Percentiles rank a stretch among this genome's conserved stretches.
These are phyloP conservation scores for Citropsis articulata DNA, from an alignment of 345 rosid genomes.

Conservation along the genomic window DNA sequence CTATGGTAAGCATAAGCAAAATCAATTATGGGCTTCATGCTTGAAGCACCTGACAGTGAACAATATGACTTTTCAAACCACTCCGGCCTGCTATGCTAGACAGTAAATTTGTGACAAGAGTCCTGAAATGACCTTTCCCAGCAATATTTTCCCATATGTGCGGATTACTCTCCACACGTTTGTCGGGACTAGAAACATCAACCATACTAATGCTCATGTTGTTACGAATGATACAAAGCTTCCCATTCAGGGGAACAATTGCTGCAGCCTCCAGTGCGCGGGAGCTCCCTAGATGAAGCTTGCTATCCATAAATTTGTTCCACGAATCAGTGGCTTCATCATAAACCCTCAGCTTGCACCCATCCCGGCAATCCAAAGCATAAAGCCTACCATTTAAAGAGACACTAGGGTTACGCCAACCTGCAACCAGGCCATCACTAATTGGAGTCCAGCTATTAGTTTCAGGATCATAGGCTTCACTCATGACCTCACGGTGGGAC, in stretches of 20 bases:
- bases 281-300: constrained; percentile 81
- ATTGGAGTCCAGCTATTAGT: constrained; percentile 67
- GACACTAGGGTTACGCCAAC: constrained; percentile 90
- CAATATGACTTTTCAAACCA: constrained; percentile 75
- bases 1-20: constrained; percentile 14
- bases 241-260: constrained; percentile 75
- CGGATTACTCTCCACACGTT: constrained; percentile 57
- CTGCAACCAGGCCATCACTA: constrained; percentile 82
- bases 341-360: constrained; percentile 81
- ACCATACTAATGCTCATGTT: constrained; percentile 96
- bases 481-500: constrained; percentile 81
- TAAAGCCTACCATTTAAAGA: constrained; percentile 72
- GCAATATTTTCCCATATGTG: constrained; percentile 87
- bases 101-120: constrained; percentile 75
- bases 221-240: constrained; percentile 88
- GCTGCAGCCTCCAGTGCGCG: constrained; percentile 89
- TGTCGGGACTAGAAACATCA: constrained; percentile 75
- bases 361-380: constrained; percentile 87
- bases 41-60: constrained; percentile 96
- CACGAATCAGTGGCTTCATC: constrained; percentile 75
- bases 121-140: constrained; percentile 72
- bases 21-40: constrained; percentile 46
- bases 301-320: constrained; percentile 86
- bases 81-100: constrained; percentile 96
- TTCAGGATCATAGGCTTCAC: constrained; percentile 85